Percentiles rank a stretch among this genome's conserved stretches.
Evolutionary conservation across 768 basidiomycete genomes (phyloP).

Genomic region (Trametes maxima): DNA sequence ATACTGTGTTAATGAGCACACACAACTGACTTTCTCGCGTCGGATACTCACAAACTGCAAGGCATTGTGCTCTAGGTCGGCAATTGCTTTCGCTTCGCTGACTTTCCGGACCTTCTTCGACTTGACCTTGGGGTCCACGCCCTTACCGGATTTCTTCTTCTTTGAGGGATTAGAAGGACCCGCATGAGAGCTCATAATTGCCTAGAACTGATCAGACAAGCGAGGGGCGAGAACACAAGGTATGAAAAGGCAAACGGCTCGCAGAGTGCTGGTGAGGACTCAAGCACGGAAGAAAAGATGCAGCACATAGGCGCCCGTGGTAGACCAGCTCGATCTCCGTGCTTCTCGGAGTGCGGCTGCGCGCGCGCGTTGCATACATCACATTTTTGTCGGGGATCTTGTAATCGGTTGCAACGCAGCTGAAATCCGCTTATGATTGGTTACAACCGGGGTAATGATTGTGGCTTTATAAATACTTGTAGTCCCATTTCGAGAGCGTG

Average conservation of each 20-base stretch:
- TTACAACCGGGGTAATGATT: too few species aligned
- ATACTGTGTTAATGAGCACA: conserved; percentile 24
- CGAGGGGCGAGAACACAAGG: too few species aligned
- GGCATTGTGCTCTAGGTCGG: conserved; percentile 50
- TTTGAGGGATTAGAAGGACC: conserved; percentile 21
- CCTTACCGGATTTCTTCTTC: conserved; percentile 9
- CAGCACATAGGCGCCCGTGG: too few species aligned
- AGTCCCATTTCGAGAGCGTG: too few species aligned
- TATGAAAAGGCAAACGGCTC: neutral
- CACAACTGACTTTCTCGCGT: neutral
- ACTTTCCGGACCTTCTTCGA: conserved; percentile 44
- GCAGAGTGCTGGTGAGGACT: too few species aligned
- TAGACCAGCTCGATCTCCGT: too few species aligned
- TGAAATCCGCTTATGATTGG: too few species aligned
- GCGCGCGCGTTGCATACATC: too few species aligned
- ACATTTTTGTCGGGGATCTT: too few species aligned
- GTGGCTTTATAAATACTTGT: too few species aligned
- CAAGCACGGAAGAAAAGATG: neutral
- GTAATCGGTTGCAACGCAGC: too few species aligned
- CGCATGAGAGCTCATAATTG: conserved; percentile 18
- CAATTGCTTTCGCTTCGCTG: conserved; percentile 52
- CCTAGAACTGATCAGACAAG: neutral
- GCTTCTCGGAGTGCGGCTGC: too few species aligned
- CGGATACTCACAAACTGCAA: conserved; percentile 49
- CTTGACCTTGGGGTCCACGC: conserved; percentile 20